Evolutionary conservation across 73 alveolate species (phyloP).

Genomic region (Symbiodinium pilosum): DNA sequence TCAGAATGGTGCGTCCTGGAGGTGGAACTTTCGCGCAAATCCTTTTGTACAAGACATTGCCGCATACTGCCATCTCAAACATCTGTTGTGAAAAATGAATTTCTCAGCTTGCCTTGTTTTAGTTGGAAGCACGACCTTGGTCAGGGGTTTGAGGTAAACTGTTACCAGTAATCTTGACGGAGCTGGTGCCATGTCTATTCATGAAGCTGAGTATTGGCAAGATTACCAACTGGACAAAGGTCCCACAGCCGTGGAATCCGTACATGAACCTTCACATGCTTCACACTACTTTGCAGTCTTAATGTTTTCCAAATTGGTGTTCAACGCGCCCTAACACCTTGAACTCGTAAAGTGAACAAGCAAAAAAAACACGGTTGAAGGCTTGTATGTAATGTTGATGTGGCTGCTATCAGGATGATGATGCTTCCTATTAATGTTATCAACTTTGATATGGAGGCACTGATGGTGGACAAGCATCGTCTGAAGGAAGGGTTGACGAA

Average conservation of each 20-base stretch:
- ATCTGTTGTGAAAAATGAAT: neutral
- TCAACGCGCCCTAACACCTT: neutral
- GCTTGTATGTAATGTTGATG: neutral
- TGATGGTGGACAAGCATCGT: neutral
- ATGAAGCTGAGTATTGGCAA: no score
- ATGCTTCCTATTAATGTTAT: neutral
- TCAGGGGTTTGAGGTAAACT: no score
- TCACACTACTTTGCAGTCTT: no score
- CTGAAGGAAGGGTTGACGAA: neutral
- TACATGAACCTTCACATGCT: no score
- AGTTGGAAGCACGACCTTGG: no score
- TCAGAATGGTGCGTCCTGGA: neutral
- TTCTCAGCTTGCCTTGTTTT: no score
- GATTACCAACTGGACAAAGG: no score
- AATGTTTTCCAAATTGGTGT: no score
- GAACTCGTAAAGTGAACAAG: neutral
- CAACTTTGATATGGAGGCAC: neutral
- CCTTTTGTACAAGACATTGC: neutral
- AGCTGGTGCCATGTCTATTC: no score
- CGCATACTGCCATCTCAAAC: neutral
- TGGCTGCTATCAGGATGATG: neutral
- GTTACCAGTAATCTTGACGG: no score
- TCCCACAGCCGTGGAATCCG: no score
- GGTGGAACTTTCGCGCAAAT: neutral
- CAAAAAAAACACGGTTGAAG: neutral